Conservation (phyloP, 257 asterid genomes). For the Fraxinus cuspidata region DNA sequence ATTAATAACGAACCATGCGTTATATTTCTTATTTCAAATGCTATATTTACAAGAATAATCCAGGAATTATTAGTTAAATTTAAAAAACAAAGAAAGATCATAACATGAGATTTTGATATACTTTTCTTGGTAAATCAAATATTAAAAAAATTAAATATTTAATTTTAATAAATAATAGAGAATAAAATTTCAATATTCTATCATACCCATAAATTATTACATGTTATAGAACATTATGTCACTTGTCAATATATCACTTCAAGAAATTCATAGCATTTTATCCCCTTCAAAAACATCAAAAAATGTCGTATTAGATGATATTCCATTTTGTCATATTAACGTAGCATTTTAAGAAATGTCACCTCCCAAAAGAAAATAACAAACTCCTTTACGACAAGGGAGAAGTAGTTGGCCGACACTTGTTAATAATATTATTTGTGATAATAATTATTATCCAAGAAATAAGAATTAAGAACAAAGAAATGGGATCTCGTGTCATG, state of each 20-base stretch:
- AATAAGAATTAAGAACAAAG: background rate
- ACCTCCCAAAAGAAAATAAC: background rate
- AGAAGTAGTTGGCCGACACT: background rate
- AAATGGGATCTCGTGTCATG: conserved; percentile 28
- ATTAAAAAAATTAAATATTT: no score
- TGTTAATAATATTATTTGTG: background rate
- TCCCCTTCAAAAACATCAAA: background rate
- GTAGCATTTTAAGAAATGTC: background rate
- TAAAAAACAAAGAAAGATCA: no score
- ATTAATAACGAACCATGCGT: no score
- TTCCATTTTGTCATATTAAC: background rate
- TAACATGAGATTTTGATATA: no score
- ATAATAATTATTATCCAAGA: background rate
- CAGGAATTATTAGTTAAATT: no score
- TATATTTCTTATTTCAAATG: no score
- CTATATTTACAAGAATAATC: no score
- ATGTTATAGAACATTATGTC: background rate
- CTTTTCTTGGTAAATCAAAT: no score
- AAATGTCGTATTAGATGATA: background rate
- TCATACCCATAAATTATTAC: no score
- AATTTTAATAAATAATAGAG: no score
- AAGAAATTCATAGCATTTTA: background rate
- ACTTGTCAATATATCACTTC: background rate
- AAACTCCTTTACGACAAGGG: background rate
- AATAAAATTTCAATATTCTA: no score